A percentile compares a stretch with the other conserved stretches of the same genome.
Conservation (phyloP, 345 rosid species). For the Populus pruinosa region DNA sequence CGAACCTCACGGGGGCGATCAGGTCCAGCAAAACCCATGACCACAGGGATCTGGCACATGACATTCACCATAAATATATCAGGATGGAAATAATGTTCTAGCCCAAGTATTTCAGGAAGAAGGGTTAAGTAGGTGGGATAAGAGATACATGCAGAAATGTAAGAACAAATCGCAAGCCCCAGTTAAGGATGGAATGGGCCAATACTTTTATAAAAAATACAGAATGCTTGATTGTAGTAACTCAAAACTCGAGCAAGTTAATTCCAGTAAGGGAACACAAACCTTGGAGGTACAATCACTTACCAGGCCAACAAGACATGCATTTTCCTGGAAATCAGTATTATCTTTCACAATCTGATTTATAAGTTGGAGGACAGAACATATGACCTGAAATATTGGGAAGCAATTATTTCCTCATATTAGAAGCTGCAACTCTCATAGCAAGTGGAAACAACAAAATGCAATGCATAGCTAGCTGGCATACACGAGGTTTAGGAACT, state of each 20-base stretch:
- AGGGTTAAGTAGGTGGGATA: not conserved
- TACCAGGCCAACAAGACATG: constrained; percentile 83
- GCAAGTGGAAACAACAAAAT: not conserved
- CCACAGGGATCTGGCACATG: constrained; percentile 67
- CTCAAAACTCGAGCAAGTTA: not conserved
- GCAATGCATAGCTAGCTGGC: constrained; percentile 20
- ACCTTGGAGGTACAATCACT: not conserved
- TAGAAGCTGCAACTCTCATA: not conserved
- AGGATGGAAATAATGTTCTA: not conserved
- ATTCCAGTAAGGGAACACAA: not conserved
- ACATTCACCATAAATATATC: not conserved
- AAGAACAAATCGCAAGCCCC: not conserved
- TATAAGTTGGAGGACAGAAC: constrained; percentile 85
- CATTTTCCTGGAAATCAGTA: constrained; percentile 88
- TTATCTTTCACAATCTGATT: constrained; percentile 82
- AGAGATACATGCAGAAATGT: not conserved
- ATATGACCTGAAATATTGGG: constrained; percentile 61
- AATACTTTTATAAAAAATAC: not conserved
- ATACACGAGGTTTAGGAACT: constrained; percentile 75
- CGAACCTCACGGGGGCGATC: constrained; percentile 87
- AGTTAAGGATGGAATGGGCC: not conserved
- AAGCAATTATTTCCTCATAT: constrained; percentile 9
- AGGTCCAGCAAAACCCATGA: constrained; percentile 72
- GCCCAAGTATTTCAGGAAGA: not conserved
- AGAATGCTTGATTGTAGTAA: not conserved